These are phyloP conservation scores for Zhuliangozyma blackwelliae DNA, from an alignment of 1,139 yeast species.

Conservation along the genomic window DNA sequence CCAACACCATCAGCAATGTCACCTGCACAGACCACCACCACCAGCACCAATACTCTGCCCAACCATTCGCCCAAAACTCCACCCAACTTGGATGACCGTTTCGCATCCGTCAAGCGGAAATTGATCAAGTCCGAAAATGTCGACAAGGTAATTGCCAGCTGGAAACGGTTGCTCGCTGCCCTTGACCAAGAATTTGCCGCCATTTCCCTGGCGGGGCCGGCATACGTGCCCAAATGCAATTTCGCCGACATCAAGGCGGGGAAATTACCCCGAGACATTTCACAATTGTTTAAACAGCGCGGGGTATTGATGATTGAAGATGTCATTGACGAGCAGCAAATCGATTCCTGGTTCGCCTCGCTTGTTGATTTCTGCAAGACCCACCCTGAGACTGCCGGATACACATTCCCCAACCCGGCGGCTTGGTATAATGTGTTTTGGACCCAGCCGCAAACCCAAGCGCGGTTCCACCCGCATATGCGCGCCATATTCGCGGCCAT, in stretches of 20 bases:
- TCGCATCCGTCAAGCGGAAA: constrained; percentile 11
- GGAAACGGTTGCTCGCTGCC: constrained; percentile 19
- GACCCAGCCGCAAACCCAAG: constrained; percentile 39
- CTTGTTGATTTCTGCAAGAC: constrained; percentile 17
- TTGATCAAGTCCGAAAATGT: constrained; percentile 19
- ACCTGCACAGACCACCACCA: constrained; percentile 2
- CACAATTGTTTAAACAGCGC: constrained; percentile 11
- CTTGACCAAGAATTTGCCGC: constrained; percentile 13
- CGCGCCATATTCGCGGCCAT: constrained; percentile 24
- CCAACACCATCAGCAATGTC: constrained; percentile 3
- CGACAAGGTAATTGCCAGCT: constrained; percentile 17
- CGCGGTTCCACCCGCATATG: constrained; percentile 39
- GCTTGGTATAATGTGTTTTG: constrained; percentile 34
- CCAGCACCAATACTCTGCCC: too few species aligned
- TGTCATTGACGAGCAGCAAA: constrained; percentile 14
- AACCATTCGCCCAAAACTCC: too few species aligned
- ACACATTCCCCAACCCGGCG: constrained; percentile 24
- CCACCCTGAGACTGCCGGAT: constrained; percentile 30
- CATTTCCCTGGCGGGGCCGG: constrained; percentile 13
- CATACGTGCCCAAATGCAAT: constrained; percentile 14
- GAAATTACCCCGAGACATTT: constrained; percentile 11
- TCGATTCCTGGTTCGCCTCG: constrained; percentile 16
- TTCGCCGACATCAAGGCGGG: constrained; percentile 13
- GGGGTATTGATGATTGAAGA: constrained; percentile 20
- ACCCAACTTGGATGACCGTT: constrained; percentile 11